Evolutionary conservation across 2,329 filamentous ascomycete species (phyloP).

Genomic region (Diplodia sapinea): DNA sequence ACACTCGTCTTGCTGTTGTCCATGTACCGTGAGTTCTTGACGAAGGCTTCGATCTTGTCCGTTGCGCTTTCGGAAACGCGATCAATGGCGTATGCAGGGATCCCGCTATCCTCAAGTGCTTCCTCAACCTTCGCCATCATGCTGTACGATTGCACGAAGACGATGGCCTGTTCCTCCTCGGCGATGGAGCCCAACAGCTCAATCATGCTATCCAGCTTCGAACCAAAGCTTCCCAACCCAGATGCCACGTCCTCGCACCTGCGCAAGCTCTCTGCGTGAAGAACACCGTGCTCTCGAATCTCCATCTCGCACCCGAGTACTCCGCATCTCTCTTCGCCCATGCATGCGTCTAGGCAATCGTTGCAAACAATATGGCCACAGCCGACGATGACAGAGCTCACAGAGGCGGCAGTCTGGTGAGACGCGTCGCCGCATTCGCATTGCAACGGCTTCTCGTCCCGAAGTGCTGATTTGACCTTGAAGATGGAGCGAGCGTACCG

Average conservation of each 20-base stretch:
- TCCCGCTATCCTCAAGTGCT: slow-evolving; percentile 42
- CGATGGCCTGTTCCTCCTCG: slow-evolving; percentile 56
- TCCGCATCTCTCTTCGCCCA: slow-evolving; percentile 46
- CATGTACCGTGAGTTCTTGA: slow-evolving; percentile 16
- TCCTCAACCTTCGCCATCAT: slow-evolving; percentile 49
- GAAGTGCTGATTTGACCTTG: neutral
- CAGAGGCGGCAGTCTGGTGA: neutral
- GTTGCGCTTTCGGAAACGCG: slow-evolving; percentile 32
- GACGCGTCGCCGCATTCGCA: neutral
- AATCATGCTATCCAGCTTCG: slow-evolving; percentile 57
- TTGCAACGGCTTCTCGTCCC: neutral
- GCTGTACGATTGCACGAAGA: slow-evolving; percentile 62
- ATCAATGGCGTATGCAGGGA: slow-evolving; percentile 48
- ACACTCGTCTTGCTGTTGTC: neutral
- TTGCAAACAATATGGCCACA: slow-evolving; percentile 55
- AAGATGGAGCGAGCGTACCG: slow-evolving; percentile 34
- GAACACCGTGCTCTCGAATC: slow-evolving; percentile 42
- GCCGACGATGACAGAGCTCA: slow-evolving; percentile 1
- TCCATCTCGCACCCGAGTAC: slow-evolving; percentile 49
- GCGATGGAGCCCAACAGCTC: slow-evolving; percentile 48
- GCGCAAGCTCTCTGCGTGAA: slow-evolving; percentile 48
- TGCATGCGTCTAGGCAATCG: slow-evolving; percentile 43
- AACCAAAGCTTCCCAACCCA: slow-evolving; percentile 42
- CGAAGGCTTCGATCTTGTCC: slow-evolving; percentile 4
- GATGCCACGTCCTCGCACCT: slow-evolving; percentile 35